Evolutionary conservation across 139 green algal genomes (phyloP), one percentile per base, ranked within the genome.

Genomic region (Picochlorum sp.): DNA sequence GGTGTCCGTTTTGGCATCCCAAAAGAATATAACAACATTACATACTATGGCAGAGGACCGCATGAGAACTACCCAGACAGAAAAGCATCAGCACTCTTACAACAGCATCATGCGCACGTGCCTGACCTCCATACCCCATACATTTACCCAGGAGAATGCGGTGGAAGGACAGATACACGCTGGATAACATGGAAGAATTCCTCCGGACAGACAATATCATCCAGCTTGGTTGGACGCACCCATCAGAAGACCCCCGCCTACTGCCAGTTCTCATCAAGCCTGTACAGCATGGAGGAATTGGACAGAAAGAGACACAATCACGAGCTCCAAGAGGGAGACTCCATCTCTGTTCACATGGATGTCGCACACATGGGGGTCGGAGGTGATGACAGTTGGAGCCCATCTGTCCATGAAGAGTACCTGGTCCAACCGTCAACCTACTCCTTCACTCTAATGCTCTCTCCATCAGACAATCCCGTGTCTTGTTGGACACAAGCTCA

Each of bases 21-120:
- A 4, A 15, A 15, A 31, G 28, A n/a, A 13, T 38, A 38, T 62
- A 11, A 26, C 10, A 10, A 6, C 10, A 47, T 45, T 24, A 6
- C 45, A 13, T 47, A 23, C 16, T 84, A 82, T 47, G 91, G 91
- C 9, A 49, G 71, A 2, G 92, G 92, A 3, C 92, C 90, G 0
- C 87, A 96, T 57, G 92, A 97, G 74, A 91, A 80, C 76, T 98
- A 98, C 78, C 30, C 62, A 20, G 92, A 98, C 68, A 75, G 92
- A 28, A 85, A 92, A 69, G 58, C 57, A 0, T 72, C 68, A 2
- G 85, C 82, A 3, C 57, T 57, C 14, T n/a, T 83, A 20, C 49
- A 68, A 56, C 34, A 37, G 24, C 68, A 84, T 58, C 9, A 6
- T 14, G 67, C 65, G 3, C 3, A 28, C 9, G 70, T 90, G 1